Conservation (phyloP, 164 flowering plant genomes). For the grape (Vitis vinifera) region ASM3070453v1 NC_081819.1:6158001-6158500, state of each 20-base stretch:
- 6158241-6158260: too few relatives aligned
- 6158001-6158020: too few relatives aligned
- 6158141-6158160: slow-evolving; percentile 25
- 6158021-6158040: too few relatives aligned
- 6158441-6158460: too few relatives aligned
- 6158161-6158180: slow-evolving; percentile 33
- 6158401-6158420: too few relatives aligned
- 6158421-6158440: too few relatives aligned
- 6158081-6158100: slow-evolving; percentile 23
- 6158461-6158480: too few relatives aligned
- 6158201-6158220: slow-evolving; percentile 18
- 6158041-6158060: slow-evolving; percentile 20
- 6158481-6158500: too few relatives aligned
- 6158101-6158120: slow-evolving; percentile 33
- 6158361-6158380: too few relatives aligned
- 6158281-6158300: not conserved
- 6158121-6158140: slow-evolving; percentile 33
- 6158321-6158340: not conserved
- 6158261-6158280: not conserved
- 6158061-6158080: slow-evolving; percentile 32
- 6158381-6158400: too few relatives aligned
- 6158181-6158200: slow-evolving; percentile 25
- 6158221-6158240: slow-evolving; percentile 8
- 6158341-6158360: too few relatives aligned
- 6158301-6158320: too few relatives aligned